Conservation (phyloP, 305 asterid genomes). For the Andrographis paniculata region DNA sequence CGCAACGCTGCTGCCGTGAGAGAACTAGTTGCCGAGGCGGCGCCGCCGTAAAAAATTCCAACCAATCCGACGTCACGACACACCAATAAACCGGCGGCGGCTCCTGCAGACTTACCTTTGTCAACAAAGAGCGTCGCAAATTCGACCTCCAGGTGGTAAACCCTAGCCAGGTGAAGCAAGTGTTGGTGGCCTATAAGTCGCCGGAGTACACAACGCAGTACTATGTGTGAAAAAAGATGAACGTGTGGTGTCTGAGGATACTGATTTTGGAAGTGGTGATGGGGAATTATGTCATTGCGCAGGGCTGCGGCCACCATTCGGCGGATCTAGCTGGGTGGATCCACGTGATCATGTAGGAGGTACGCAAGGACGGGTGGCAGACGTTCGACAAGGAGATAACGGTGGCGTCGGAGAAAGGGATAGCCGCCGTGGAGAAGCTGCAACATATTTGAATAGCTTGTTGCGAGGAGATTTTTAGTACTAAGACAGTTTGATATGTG, state of each 20-base stretch:
- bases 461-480: constrained; percentile 43
- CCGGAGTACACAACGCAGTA: constrained; percentile 42
- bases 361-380: neutral
- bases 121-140: constrained; percentile 44
- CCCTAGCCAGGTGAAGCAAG: constrained; percentile 36
- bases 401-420: constrained; percentile 18
- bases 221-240: constrained; percentile 37
- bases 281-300: constrained; percentile 54
- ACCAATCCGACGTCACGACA: too few species aligned
- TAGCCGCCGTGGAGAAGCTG: constrained; percentile 45
- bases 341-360: constrained; percentile 22
- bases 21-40: constrained; percentile 2
- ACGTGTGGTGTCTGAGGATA: constrained; percentile 71
- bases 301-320: constrained; percentile 23
- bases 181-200: constrained; percentile 49
- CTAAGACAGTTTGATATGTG: too few species aligned
- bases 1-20: neutral
- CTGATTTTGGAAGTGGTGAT: constrained; percentile 55
- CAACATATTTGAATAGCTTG: constrained; percentile 56
- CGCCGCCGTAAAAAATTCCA: too few species aligned
- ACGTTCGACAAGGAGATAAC: constrained; percentile 36
- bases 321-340: constrained; percentile 27
- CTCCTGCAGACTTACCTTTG: constrained; percentile 27
- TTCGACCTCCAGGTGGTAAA: constrained; percentile 64
- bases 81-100: constrained; percentile 11